Base-by-base conservation (phyloP, 148 eudicot species). In the Nepenthes mirabilis region DNA sequence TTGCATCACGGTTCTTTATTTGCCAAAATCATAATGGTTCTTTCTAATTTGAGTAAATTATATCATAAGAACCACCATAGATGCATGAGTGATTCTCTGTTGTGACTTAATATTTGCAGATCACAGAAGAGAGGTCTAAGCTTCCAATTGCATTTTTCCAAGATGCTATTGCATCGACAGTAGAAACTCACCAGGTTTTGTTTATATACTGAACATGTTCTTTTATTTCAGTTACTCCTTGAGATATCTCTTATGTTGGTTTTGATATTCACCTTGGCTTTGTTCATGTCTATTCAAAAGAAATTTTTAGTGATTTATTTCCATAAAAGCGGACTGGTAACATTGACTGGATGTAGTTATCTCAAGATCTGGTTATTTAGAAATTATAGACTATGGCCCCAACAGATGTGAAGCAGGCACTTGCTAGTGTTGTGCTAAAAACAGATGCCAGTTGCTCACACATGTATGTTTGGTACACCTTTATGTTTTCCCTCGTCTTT, bases 131-230 rank as follows among this genome's bases (percentile, higher is more conserved):
- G 64, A 88, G 87, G 74, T 78, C 88, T 43, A 83, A 76, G 75
- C 98, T 91, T 70, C 96, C 98, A 33, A 91, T 91, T 75, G 86
- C 96, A 50, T 71, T 91, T 52, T 91, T 88, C 67, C 74, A 63
- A 65, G 82, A 88, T 70, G 72, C 34, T 58, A 82, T 91, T 58
- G 75, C 82, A 59, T 88, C 96, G 2, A 72, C 83, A 9, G 49
- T 85, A 34, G 75, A 69, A 68, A 71, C 75, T 69, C 75, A 88
- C 65, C 96, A 91, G 98, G 98, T 91, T 68, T 32, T 40, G 45
- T 53, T 32, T 57, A 34, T 62, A 37, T 34, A 14, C 11, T 36
- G 23, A 11, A 6, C 56, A 34, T 51, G 3, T 12, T 2, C 11
- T 6, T 23, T 14, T n/a, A 14, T 3, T 45, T 12, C 12, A 60